Conservation (phyloP, 1,284 basidiomycete species). For the Ganoderma sp. region DNA sequence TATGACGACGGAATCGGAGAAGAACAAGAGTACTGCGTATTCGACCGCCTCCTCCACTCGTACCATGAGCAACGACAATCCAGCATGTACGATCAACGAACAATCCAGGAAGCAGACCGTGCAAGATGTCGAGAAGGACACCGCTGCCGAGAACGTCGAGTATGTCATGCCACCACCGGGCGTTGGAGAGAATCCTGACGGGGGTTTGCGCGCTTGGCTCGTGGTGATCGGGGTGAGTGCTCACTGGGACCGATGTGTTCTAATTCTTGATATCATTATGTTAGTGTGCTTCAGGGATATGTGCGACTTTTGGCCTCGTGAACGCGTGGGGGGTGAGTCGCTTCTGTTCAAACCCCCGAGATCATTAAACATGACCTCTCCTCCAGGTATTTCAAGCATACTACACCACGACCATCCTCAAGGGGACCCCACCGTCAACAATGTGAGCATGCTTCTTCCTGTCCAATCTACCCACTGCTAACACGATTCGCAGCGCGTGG, state of each 20-base stretch:
- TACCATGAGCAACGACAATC: constrained; percentile 6
- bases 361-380: background rate
- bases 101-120: background rate
- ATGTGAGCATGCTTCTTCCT: constrained; percentile 50
- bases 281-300: constrained; percentile 36
- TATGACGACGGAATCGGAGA: constrained; percentile 6
- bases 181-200: constrained; percentile 41
- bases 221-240: constrained; percentile 47
- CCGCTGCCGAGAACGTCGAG: background rate
- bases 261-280: background rate
- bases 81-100: background rate
- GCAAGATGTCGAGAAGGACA: constrained; percentile 3
- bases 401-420: constrained; percentile 46
- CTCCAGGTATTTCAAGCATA: constrained; percentile 52
- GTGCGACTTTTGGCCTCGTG: constrained; percentile 49
- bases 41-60: constrained; percentile 17
- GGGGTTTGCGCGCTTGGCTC: constrained; percentile 48
- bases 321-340: constrained; percentile 51
- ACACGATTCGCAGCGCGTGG: constrained; percentile 59
- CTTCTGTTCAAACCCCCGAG: no score
- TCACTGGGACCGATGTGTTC: no score
- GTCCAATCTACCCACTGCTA: background rate
- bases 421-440: constrained; percentile 49
- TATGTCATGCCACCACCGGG: background rate
- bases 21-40: background rate